phyloP scores from a whole-genome alignment of 306 rosid species.

The Neltuma alba region DNA sequence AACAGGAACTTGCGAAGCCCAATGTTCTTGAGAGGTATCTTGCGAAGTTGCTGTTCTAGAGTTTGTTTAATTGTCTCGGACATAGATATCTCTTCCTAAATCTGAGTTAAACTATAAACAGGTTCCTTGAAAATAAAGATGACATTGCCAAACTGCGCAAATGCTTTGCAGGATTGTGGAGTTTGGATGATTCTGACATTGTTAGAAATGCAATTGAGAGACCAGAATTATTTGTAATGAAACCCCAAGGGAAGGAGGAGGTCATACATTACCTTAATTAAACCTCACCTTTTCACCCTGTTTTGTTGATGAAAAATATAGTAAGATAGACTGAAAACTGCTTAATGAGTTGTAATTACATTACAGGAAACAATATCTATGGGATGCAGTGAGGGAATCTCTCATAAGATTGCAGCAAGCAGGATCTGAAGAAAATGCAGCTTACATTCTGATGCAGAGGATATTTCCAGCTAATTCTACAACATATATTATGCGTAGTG shows the following conservation, averaged over 20 bases:
- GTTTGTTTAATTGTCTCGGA: conserved; percentile 15
- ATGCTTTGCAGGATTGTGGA: conserved; percentile 98
- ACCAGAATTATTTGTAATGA: conserved; percentile 82
- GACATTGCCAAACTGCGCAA: conserved; percentile 77
- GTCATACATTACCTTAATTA: conserved; percentile 39
- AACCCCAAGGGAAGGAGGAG: conserved; percentile 99
- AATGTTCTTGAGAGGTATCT: conserved; percentile 87
- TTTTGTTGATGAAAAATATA: background rate
- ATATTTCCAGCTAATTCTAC: conserved; percentile 63
- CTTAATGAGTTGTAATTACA: background rate
- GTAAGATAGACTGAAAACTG: background rate
- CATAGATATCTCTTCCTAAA: conserved; percentile 9
- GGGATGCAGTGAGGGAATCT: conserved; percentile 77
- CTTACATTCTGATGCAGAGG: conserved; percentile 79
- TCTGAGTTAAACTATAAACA: conserved; percentile 35
- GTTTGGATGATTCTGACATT: conserved; percentile 83
- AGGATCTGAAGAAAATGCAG: conserved; percentile 71
- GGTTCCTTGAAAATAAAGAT: conserved; percentile 81
- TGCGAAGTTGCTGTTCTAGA: background rate
- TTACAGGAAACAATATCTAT: conserved; percentile 89
- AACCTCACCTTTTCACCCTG: conserved; percentile 10
- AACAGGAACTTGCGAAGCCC: conserved; percentile 96
- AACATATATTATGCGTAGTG: conserved; percentile 68
- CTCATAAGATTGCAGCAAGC: conserved; percentile 66
- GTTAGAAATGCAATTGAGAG: conserved; percentile 63